Conservation (phyloP, 1,284 basidiomycete genomes). For the Ceratobasidium sp. region DNA sequence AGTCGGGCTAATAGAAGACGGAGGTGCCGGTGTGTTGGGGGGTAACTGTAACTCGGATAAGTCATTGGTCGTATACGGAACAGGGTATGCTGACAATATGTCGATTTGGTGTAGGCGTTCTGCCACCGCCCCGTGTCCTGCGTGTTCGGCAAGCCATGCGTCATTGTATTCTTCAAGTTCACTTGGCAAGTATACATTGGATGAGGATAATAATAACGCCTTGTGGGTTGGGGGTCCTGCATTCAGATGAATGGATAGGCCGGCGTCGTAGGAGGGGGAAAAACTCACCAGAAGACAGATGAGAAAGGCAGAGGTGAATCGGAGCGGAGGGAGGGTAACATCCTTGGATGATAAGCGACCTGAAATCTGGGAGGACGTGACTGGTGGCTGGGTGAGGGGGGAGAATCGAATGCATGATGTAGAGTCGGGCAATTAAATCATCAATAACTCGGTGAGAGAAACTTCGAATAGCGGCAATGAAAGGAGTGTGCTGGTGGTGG, state of each 20-base stretch:
- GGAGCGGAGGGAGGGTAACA: conserved; percentile 66
- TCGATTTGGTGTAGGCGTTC: conserved; percentile 61
- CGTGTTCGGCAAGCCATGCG: conserved; percentile 63
- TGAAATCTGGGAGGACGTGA: conserved; percentile 59
- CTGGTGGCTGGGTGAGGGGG: conserved; percentile 50
- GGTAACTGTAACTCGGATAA: conserved; percentile 60
- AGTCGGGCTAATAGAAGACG: conserved; percentile 66
- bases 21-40: conserved; percentile 69
- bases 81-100: conserved; percentile 63
- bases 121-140: conserved; percentile 60
- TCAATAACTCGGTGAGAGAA: not conserved
- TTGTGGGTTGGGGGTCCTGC: conserved; percentile 52
- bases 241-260: not conserved
- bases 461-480: not conserved
- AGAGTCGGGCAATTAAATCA: not conserved
- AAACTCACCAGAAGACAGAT: conserved; percentile 52
- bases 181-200: conserved; percentile 57
- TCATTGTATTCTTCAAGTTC: conserved; percentile 65
- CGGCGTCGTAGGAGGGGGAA: not conserved
- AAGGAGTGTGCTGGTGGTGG: not conserved
- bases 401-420: conserved; percentile 60
- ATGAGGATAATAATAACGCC: conserved; percentile 66
- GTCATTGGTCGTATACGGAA: conserved; percentile 2
- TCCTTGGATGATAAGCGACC: conserved; percentile 65
- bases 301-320: conserved; percentile 67